A percentile compares a stretch with the other conserved stretches of the same genome.
Conservation (phyloP, 1,284 basidiomycete species). For the Erythrobasidium hasegawianum region DNA sequence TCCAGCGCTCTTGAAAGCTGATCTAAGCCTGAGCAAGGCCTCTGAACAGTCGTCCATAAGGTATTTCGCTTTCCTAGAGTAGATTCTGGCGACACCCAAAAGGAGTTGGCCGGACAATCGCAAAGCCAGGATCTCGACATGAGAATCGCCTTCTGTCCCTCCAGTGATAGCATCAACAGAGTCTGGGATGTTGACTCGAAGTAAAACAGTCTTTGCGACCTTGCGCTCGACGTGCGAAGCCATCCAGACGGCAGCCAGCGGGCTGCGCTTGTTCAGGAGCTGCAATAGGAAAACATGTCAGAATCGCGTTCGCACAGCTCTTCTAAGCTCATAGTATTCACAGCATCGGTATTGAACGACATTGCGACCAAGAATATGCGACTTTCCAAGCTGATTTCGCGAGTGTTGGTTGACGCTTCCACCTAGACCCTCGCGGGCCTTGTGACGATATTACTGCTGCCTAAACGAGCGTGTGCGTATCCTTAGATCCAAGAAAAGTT, state of each 20-base stretch:
- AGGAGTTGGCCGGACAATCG: constrained; percentile 91
- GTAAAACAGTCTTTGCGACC: constrained; percentile 88
- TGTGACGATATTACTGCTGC: neutral
- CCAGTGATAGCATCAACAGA: constrained; percentile 52
- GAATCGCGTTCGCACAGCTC: neutral
- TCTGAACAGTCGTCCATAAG: constrained; percentile 97
- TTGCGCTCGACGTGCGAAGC: constrained; percentile 98
- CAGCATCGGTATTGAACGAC: constrained; percentile 5
- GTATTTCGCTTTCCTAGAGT: constrained; percentile 96
- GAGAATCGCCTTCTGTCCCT: constrained; percentile 28
- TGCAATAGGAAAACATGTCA: constrained; percentile 1
- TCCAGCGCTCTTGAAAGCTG: constrained; percentile 54
- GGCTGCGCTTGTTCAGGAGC: constrained; percentile 64
- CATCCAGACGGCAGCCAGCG: constrained; percentile 94
- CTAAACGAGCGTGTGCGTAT: neutral
- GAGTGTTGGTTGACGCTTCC: neutral
- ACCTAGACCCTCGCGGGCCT: neutral
- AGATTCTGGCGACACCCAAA: constrained; percentile 93
- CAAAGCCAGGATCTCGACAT: constrained; percentile 68
- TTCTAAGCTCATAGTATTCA: neutral
- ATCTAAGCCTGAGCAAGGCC: constrained; percentile 88
- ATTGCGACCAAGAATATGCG: neutral
- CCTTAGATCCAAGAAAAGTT: neutral
- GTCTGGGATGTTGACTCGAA: constrained; percentile 90
- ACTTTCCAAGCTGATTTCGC: neutral